Percentiles rank a stretch among this genome's conserved stretches.
These are phyloP conservation scores for Cymbopogon citratus DNA, from an alignment of 176 grass and related monocot species.

Conservation along the genomic window DNA sequence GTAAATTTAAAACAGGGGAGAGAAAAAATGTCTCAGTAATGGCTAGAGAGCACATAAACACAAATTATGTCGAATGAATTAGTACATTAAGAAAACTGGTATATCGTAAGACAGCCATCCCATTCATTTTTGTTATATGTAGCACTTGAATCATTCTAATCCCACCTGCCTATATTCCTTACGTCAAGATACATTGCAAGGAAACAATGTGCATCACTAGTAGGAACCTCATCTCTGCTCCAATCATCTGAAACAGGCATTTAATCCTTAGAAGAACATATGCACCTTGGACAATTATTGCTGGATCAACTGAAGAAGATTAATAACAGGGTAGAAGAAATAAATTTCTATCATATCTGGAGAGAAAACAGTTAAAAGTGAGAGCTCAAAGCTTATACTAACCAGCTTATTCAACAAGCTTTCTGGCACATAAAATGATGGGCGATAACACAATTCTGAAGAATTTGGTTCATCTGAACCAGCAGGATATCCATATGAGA, in stretches of 20 bases:
- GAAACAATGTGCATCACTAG: conserved; percentile 75
- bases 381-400: conserved; percentile 39
- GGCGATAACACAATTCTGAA: conserved; percentile 37
- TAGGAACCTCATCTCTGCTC: conserved; percentile 97
- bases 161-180: conserved; percentile 91
- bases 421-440: conserved; percentile 81
- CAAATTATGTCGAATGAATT: conserved; percentile 23
- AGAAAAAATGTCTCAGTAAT: conserved; percentile 31
- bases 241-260: conserved; percentile 95
- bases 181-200: conserved; percentile 89
- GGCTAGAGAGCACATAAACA: conserved; percentile 23
- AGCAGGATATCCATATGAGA: conserved; percentile 57
- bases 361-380: conserved; percentile 19
- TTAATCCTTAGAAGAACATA: conserved; percentile 84
- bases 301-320: conserved; percentile 72
- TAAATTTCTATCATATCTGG: conserved; percentile 37
- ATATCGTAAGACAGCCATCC: conserved; percentile 36
- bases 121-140: conserved; percentile 42
- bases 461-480: conserved; percentile 36
- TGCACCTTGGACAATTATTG: conserved; percentile 61
- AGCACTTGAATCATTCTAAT: conserved; percentile 73
- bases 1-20: conserved; percentile 22
- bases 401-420: conserved; percentile 74
- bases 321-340: conserved; percentile 55
- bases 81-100: conserved; percentile 4